Percentiles rank a stretch among this genome's conserved stretches.
These are phyloP conservation scores for Backusella westeae DNA, from an alignment of 192 early-diverging fungal genomes.

Conservation along the genomic window DNA sequence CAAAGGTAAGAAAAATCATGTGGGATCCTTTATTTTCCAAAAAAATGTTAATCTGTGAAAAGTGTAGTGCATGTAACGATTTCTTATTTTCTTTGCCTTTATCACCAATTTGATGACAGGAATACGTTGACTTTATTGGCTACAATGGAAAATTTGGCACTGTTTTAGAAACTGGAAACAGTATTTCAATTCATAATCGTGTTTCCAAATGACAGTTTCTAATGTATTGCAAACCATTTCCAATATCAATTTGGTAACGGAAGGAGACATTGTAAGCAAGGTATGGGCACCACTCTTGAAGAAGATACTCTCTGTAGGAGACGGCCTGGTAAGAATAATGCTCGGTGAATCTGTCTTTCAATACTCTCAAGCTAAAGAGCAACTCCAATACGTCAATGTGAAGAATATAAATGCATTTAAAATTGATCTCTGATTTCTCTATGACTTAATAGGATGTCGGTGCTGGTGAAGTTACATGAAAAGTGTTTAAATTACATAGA, in stretches of 20 bases:
- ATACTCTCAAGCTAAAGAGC: constrained; percentile 8
- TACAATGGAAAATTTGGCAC: no score
- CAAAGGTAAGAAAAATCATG: no score
- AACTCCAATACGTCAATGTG: constrained; percentile 4
- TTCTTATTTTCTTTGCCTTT: no score
- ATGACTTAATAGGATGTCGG: not conserved
- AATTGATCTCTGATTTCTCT: constrained; percentile 4
- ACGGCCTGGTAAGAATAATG: constrained; percentile 1
- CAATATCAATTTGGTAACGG: not conserved
- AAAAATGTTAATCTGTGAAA: no score
- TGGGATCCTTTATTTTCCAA: no score
- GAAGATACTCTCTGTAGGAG: constrained; percentile 7
- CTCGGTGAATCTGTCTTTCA: not conserved
- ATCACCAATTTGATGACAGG: no score
- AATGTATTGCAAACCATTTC: not conserved
- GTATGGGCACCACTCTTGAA: constrained; percentile 5
- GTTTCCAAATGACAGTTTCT: no score
- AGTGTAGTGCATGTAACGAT: no score
- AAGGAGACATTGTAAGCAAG: constrained; percentile 1
- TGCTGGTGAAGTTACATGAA: constrained; percentile 1
- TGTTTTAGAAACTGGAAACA: no score
- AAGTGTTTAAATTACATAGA: no score
- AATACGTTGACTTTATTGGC: no score
- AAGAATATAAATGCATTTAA: constrained; percentile 8
- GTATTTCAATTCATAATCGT: no score